Evolutionary conservation across 345 rosid species (phyloP).

Genomic region (Lumnitzera littorea): DNA sequence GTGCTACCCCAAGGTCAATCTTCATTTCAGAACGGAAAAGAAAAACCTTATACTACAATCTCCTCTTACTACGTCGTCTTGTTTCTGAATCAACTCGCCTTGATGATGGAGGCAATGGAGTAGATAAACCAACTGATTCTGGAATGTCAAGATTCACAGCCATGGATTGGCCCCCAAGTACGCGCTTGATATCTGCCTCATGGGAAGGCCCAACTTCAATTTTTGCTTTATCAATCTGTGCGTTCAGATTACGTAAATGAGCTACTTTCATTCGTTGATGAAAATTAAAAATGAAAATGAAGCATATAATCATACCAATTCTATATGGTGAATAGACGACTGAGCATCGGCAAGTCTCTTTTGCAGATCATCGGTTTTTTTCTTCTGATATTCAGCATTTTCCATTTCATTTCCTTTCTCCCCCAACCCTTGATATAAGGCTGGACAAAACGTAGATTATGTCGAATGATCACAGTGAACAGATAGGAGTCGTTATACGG

Average conservation of each 20-base stretch:
- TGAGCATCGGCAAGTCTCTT: slow-evolving; percentile 79
- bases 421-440: slow-evolving; percentile 60
- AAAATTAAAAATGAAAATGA: neutral
- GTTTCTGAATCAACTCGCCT: slow-evolving; percentile 50
- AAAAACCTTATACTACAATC: slow-evolving; percentile 15
- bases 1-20: too few relatives aligned
- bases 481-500: too few relatives aligned
- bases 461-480: too few relatives aligned
- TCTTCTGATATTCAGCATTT: slow-evolving; percentile 71
- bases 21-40: neutral
- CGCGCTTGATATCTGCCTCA: slow-evolving; percentile 36
- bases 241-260: neutral
- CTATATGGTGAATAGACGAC: slow-evolving; percentile 81
- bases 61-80: slow-evolving; percentile 48
- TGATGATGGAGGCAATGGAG: slow-evolving; percentile 43
- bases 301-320: slow-evolving; percentile 38
- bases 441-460: slow-evolving; percentile 18
- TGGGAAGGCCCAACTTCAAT: slow-evolving; percentile 38
- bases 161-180: slow-evolving; percentile 35
- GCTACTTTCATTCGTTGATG: neutral
- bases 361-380: slow-evolving; percentile 75
- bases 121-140: slow-evolving; percentile 69
- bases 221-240: slow-evolving; percentile 64
- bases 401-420: slow-evolving; percentile 87
- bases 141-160: slow-evolving; percentile 70